phyloP scores from a whole-genome alignment of 257 asterid genomes.

The Orobanche coerulescens region DNA sequence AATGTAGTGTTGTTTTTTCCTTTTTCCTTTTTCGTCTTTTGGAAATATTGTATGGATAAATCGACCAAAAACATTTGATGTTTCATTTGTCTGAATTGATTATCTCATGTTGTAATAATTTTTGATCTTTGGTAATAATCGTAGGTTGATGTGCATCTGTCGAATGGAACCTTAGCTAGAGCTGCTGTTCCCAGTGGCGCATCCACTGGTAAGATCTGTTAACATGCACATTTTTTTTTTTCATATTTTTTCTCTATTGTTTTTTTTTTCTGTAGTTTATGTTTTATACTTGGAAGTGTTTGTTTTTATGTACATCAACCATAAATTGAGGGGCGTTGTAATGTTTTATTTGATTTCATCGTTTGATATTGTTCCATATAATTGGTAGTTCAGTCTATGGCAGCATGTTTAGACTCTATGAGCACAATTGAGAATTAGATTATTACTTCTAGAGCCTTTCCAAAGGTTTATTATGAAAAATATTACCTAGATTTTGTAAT shows the following conservation, averaged over 20 bases:
- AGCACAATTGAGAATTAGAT: neutral
- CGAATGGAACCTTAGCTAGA: constrained; percentile 55
- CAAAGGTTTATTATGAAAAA: neutral
- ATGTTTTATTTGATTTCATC: constrained; percentile 1
- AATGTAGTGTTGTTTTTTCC: neutral
- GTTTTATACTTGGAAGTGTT: neutral
- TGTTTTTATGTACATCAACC: neutral
- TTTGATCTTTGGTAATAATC: neutral
- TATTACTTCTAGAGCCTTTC: neutral
- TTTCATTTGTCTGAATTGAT: neutral
- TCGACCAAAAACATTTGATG: neutral
- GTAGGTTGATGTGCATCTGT: constrained; percentile 62
- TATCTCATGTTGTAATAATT: neutral
- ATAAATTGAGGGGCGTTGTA: neutral
- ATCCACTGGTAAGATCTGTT: constrained; percentile 65
- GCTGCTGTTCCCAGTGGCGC: constrained; percentile 98
- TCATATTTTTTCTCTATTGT: neutral
- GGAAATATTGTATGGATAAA: neutral
- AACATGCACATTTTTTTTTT: neutral
- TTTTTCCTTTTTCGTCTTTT: no score
- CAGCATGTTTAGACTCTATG: neutral
- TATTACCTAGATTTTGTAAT: neutral
- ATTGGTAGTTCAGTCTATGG: neutral
- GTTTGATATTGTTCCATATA: neutral
- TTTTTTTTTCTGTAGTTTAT: neutral